phyloP scores from a whole-genome alignment of 1,284 basidiomycete genomes.

The Rhodotorula sp. region DNA sequence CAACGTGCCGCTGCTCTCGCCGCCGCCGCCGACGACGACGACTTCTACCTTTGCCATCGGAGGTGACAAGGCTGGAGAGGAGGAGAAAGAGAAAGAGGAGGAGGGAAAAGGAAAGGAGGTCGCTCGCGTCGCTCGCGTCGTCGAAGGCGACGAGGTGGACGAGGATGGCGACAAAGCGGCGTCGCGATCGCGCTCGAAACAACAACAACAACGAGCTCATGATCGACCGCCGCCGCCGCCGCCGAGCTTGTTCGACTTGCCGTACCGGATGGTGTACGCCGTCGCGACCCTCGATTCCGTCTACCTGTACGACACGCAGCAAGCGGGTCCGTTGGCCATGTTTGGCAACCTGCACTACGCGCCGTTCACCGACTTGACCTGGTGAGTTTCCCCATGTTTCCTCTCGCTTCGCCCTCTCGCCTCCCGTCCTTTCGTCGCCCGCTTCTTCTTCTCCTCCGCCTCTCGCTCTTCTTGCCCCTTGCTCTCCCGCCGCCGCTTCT shows the following conservation, averaged over 20 bases:
- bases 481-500: no score
- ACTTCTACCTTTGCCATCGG: no score
- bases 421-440: not conserved
- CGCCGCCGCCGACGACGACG: not conserved
- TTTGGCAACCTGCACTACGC: conserved; percentile 96
- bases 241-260: conserved; percentile 75
- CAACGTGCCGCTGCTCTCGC: not conserved
- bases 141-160: not conserved
- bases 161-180: not conserved
- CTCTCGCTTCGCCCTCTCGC: not conserved
- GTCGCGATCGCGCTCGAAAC: not conserved
- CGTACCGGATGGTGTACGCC: conserved; percentile 92
- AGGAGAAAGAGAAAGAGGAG: no score
- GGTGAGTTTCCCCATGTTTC: conserved; percentile 62
- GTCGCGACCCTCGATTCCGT: conserved; percentile 96
- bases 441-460: not conserved
- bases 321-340: conserved; percentile 85
- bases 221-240: conserved; percentile 42
- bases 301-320: conserved; percentile 94
- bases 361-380: conserved; percentile 93
- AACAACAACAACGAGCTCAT: no score
- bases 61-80: no score
- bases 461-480: not conserved
- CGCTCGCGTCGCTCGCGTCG: not conserved
- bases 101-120: conserved; percentile 49